phyloP scores from a whole-genome alignment of 305 asterid species.

The Salvia sclarea region DNA sequence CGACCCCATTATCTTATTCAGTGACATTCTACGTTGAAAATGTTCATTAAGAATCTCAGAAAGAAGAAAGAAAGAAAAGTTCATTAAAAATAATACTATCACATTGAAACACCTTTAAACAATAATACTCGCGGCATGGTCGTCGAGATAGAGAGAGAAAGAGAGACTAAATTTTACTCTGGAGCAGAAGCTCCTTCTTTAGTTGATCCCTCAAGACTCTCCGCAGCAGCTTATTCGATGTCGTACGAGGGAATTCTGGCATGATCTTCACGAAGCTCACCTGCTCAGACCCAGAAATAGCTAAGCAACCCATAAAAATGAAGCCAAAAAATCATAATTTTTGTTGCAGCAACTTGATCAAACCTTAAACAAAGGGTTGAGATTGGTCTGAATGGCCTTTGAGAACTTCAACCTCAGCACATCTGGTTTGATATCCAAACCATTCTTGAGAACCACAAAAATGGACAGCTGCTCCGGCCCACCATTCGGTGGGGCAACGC shows the following conservation, averaged over 20 bases:
- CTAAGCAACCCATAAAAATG: neutral
- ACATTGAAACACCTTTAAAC: too few species aligned
- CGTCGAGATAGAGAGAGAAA: neutral
- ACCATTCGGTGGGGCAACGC: slow-evolving; percentile 69
- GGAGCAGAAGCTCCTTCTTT: slow-evolving; percentile 57
- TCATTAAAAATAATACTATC: too few species aligned
- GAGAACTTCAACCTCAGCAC: slow-evolving; percentile 59
- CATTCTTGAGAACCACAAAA: slow-evolving; percentile 74
- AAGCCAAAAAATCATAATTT: neutral
- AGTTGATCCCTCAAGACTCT: slow-evolving; percentile 76
- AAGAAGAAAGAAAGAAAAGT: too few species aligned
- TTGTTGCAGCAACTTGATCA: neutral
- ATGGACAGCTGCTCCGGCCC: slow-evolving; percentile 81
- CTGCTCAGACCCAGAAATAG: slow-evolving; percentile 37
- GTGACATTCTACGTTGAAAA: too few species aligned
- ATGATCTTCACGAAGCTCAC: slow-evolving; percentile 70
- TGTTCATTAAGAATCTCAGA: too few species aligned
- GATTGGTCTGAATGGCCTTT: slow-evolving; percentile 69
- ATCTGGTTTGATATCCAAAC: slow-evolving; percentile 44
- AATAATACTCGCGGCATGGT: neutral
- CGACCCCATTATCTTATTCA: too few species aligned
- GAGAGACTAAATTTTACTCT: slow-evolving; percentile 46
- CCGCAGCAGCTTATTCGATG: slow-evolving; percentile 80
- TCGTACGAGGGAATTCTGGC: slow-evolving; percentile 76
- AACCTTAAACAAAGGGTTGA: slow-evolving; percentile 95